Conservation (phyloP, 345 rosid species). For the Orychophragmus violaceus region DNA sequence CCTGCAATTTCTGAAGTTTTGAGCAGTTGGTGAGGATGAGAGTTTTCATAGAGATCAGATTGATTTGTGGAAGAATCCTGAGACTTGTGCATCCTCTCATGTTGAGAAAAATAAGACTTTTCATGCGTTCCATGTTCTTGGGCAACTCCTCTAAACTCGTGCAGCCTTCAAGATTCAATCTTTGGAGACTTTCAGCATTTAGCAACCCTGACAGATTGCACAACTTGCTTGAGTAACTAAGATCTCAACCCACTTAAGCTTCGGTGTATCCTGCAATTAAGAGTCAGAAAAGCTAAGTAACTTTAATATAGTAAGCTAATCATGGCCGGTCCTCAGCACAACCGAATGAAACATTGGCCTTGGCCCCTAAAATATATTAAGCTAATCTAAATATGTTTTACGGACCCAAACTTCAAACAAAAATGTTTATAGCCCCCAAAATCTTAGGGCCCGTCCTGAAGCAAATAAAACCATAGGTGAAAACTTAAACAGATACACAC, state of each 20-base stretch:
- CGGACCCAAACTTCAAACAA: too few species aligned
- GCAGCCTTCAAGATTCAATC: conserved; percentile 27
- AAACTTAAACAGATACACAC: neutral
- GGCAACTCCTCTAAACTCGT: conserved; percentile 3
- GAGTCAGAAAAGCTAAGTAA: neutral
- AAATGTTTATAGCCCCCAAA: too few species aligned
- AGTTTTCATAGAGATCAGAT: conserved; percentile 5
- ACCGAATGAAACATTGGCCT: too few species aligned
- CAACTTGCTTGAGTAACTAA: conserved; percentile 15
- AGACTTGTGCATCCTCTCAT: conserved; percentile 25
- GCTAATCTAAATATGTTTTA: too few species aligned
- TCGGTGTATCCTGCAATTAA: conserved; percentile 19
- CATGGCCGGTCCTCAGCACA: too few species aligned
- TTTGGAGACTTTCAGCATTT: conserved; percentile 21
- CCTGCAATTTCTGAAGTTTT: neutral
- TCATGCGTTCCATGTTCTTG: neutral
- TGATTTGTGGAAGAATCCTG: neutral
- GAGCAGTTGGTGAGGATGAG: conserved; percentile 25
- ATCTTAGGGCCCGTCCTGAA: too few species aligned
- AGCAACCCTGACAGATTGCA: conserved; percentile 15
- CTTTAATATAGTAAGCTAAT: neutral
- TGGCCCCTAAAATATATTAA: too few species aligned
- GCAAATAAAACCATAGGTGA: neutral
- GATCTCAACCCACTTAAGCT: conserved; percentile 27
- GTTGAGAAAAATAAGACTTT: conserved; percentile 7